phyloP scores from a whole-genome alignment of 1,284 basidiomycete species.

The Farysia itapuensis region DNA sequence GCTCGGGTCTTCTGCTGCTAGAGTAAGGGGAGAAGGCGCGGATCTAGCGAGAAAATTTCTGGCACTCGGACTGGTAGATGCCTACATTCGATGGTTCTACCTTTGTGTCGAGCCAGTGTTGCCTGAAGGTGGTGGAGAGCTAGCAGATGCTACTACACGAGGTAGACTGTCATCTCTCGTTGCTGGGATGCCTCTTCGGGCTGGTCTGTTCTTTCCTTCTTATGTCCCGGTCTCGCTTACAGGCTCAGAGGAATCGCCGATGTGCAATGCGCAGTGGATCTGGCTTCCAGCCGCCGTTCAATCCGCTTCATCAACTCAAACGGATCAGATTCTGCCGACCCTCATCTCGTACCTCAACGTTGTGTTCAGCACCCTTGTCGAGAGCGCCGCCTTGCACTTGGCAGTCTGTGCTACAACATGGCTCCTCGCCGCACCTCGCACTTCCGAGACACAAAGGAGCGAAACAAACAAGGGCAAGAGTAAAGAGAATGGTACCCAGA shows the following conservation, averaged over 20 bases:
- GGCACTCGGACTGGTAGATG: constrained; percentile 26
- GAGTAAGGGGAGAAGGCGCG: too few species aligned
- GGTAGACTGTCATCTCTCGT: constrained; percentile 1
- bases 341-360: constrained; percentile 18
- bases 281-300: not conserved
- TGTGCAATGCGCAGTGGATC: not conserved
- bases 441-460: not conserved
- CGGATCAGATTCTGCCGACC: constrained; percentile 7
- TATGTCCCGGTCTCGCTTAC: constrained; percentile 2
- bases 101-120: constrained; percentile 61
- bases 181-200: too few species aligned
- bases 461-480: not conserved
- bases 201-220: constrained; percentile 20
- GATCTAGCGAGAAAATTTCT: constrained; percentile 6
- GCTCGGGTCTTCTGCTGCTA: not conserved
- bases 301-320: not conserved
- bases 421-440: not conserved
- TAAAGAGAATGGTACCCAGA: not conserved
- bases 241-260: constrained; percentile 1
- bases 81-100: constrained; percentile 41
- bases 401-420: not conserved
- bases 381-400: constrained; percentile 8
- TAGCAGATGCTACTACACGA: too few species aligned
- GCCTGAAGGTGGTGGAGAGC: not conserved
- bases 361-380: constrained; percentile 10